Conservation (phyloP, 2,329 filamentous ascomycete species). For the Xylariaceae sp. region DNA sequence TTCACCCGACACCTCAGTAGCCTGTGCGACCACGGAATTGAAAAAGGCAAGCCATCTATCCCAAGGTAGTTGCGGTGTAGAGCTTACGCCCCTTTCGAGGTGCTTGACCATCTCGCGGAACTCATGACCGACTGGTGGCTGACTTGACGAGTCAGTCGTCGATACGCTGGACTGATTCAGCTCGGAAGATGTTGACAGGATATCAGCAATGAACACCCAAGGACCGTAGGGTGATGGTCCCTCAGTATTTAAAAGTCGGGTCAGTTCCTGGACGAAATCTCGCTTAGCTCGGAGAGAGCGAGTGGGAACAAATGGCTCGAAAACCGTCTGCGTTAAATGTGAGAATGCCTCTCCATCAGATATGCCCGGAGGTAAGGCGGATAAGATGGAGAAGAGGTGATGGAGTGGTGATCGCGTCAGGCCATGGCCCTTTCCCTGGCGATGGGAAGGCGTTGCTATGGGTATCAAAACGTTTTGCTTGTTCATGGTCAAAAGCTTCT, state of each 20-base stretch:
- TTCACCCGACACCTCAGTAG: conserved; percentile 62
- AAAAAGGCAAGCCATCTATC: conserved; percentile 54
- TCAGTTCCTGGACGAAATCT: conserved; percentile 48
- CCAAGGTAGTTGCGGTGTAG: conserved; percentile 45
- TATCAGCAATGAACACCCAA: conserved; percentile 49
- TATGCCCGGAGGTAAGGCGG: conserved; percentile 44
- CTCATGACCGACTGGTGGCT: conserved; percentile 57
- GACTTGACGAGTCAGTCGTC: conserved; percentile 37
- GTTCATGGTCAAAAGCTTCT: conserved; percentile 52
- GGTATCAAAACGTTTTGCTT: conserved; percentile 56
- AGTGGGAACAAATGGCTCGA: conserved; percentile 56
- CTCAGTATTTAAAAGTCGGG: conserved; percentile 46
- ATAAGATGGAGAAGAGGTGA: conserved; percentile 61
- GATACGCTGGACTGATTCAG: conserved; percentile 35
- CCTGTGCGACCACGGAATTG: conserved; percentile 50
- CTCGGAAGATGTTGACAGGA: conserved; percentile 41
- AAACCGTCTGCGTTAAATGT: conserved; percentile 46
- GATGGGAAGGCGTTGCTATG: conserved; percentile 62
- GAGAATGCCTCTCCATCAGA: conserved; percentile 44
- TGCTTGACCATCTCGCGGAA: conserved; percentile 68
- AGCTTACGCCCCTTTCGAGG: conserved; percentile 57
- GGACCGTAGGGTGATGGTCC: conserved; percentile 43
- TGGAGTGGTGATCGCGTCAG: conserved; percentile 58
- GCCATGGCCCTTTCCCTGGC: conserved; percentile 48
- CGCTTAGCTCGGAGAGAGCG: conserved; percentile 42